Evolutionary conservation across 176 grass and related monocot species (phyloP).

Genomic region (Puya raimondii): DNA sequence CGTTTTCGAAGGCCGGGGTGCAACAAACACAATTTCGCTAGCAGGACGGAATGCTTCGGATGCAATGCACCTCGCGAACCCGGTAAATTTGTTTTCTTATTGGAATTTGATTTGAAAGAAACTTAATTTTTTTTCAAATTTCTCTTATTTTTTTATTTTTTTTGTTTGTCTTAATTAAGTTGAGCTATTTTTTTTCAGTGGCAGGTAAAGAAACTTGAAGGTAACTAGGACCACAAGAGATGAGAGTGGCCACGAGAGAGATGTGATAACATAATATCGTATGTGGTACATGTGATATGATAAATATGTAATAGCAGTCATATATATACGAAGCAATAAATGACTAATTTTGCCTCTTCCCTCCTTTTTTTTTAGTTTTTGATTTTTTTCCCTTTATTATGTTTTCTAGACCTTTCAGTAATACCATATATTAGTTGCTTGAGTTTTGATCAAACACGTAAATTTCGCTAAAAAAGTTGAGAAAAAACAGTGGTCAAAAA

Average conservation of each 20-base stretch:
- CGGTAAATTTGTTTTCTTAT: slow-evolving; percentile 30
- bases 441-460: no score
- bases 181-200: not conserved
- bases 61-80: slow-evolving; percentile 64
- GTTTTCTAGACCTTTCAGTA: no score
- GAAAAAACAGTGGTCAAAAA: no score
- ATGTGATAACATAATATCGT: not conserved
- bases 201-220: slow-evolving; percentile 16
- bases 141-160: not conserved
- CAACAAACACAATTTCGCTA: slow-evolving; percentile 92
- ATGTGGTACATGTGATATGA: slow-evolving; percentile 1
- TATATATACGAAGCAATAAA: no score
- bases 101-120: not conserved
- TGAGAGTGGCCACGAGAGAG: not conserved
- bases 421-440: no score
- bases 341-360: no score
- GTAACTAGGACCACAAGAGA: not conserved
- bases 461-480: no score
- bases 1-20: slow-evolving; percentile 57
- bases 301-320: no score
- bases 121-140: not conserved
- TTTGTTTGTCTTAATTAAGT: not conserved
- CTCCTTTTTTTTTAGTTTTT: no score
- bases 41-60: slow-evolving; percentile 70
- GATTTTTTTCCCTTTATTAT: no score